Evolutionary conservation across 140 eudicot genomes (phyloP).

Genomic region (Erigeron philadelphicus): DNA sequence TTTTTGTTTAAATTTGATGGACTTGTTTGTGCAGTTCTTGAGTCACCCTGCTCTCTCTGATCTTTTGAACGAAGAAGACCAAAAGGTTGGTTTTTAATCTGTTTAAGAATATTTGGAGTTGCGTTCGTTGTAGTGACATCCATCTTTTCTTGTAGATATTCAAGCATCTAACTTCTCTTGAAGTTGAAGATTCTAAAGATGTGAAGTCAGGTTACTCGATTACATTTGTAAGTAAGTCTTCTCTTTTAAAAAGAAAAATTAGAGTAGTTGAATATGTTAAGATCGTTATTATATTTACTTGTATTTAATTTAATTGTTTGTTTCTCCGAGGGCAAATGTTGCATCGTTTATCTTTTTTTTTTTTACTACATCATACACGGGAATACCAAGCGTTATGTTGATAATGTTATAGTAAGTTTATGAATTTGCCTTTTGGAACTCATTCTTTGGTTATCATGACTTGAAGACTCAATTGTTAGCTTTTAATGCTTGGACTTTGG

Average conservation of each 20-base stretch:
- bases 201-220: constrained; percentile 89
- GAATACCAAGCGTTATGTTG: neutral
- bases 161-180: constrained; percentile 69
- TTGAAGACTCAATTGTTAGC: no score
- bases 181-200: constrained; percentile 84
- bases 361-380: neutral
- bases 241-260: neutral
- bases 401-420: neutral
- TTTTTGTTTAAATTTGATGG: constrained; percentile 7
- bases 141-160: constrained; percentile 45
- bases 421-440: no score
- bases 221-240: constrained; percentile 60
- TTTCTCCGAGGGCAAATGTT: neutral
- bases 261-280: neutral
- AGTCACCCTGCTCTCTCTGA: constrained; percentile 90
- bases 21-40: constrained; percentile 50
- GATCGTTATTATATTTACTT: neutral
- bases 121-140: neutral
- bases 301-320: neutral
- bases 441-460: no score
- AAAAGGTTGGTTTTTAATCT: constrained; percentile 45
- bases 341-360: neutral
- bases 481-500: no score
- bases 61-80: constrained; percentile 79
- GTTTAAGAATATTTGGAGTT: neutral